phyloP scores from a whole-genome alignment of 331 rosid genomes.

The Cydonia oblonga region DNA sequence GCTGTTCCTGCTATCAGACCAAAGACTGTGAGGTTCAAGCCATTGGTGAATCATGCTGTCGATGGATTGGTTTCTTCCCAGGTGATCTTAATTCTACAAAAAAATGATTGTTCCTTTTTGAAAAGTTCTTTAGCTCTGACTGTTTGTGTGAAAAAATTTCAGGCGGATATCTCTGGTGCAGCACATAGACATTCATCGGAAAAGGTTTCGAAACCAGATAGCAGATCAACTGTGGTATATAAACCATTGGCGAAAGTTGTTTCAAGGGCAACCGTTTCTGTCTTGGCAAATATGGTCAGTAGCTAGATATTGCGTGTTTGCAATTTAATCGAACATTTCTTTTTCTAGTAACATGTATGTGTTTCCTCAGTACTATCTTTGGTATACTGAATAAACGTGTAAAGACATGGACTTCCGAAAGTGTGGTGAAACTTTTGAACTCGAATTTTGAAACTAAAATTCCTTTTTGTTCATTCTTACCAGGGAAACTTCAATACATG shows the following conservation, averaged over 20 bases:
- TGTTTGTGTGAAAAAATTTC: constrained; percentile 13
- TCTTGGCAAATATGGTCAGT: constrained; percentile 75
- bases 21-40: constrained; percentile 80
- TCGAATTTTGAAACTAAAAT: background rate
- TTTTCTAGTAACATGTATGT: no score
- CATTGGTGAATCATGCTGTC: constrained; percentile 27
- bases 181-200: constrained; percentile 28
- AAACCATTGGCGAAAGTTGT: constrained; percentile 83
- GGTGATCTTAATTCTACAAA: constrained; percentile 29
- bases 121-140: constrained; percentile 14
- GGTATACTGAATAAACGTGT: background rate
- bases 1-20: constrained; percentile 86
- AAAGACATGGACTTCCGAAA: background rate
- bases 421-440: background rate
- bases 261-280: constrained; percentile 72
- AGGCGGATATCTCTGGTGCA: constrained; percentile 42
- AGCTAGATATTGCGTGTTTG: no score
- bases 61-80: constrained; percentile 44
- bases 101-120: constrained; percentile 4
- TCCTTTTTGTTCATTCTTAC: constrained; percentile 5
- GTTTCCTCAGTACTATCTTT: no score
- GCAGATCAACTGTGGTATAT: constrained; percentile 45
- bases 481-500: constrained; percentile 58
- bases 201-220: constrained; percentile 29
- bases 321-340: no score